These are phyloP conservation scores for Mucor saturninus DNA, from an alignment of 371 early-diverging fungal genomes.

Conservation along the genomic window DNA sequence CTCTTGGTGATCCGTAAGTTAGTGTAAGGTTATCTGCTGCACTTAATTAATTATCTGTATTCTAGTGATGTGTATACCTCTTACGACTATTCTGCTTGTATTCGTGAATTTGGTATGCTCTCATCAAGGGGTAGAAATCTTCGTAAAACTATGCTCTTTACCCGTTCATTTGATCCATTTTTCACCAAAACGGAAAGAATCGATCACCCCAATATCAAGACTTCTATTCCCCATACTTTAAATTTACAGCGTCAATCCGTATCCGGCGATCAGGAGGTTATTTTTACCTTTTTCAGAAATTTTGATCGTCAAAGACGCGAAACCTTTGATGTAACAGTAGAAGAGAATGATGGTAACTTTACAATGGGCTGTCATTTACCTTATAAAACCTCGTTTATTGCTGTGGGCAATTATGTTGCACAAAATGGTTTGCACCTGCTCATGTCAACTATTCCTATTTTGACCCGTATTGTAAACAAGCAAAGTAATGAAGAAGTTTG, in stretches of 20 bases:
- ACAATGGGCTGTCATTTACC: constrained; percentile 56
- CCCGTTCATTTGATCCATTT: constrained; percentile 68
- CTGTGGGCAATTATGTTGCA: constrained; percentile 67
- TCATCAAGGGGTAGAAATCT: constrained; percentile 71
- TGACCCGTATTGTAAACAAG: constrained; percentile 44
- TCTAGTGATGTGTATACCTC: constrained; percentile 77
- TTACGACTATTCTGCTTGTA: constrained; percentile 81
- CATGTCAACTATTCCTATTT: constrained; percentile 71
- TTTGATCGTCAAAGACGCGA: constrained; percentile 56
- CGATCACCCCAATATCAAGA: constrained; percentile 35
- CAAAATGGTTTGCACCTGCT: constrained; percentile 60
- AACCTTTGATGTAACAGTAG: constrained; percentile 53
- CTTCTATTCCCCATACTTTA: constrained; percentile 52
- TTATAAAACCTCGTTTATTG: constrained; percentile 72
- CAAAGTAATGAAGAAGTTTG: constrained; percentile 62
- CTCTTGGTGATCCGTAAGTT: constrained; percentile 76
- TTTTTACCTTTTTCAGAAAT: constrained; percentile 75
- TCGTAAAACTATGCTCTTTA: constrained; percentile 65
- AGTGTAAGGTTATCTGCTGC: neutral
- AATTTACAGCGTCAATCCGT: constrained; percentile 56
- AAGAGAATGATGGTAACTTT: constrained; percentile 23
- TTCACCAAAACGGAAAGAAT: constrained; percentile 61
- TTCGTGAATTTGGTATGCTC: constrained; percentile 78
- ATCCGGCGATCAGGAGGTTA: constrained; percentile 40
- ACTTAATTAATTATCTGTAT: neutral